A percentile compares a stretch with the other conserved stretches of the same genome.
Evolutionary conservation across 345 rosid genomes (phyloP).

Genomic region (Dipteronia sinensis): DNA sequence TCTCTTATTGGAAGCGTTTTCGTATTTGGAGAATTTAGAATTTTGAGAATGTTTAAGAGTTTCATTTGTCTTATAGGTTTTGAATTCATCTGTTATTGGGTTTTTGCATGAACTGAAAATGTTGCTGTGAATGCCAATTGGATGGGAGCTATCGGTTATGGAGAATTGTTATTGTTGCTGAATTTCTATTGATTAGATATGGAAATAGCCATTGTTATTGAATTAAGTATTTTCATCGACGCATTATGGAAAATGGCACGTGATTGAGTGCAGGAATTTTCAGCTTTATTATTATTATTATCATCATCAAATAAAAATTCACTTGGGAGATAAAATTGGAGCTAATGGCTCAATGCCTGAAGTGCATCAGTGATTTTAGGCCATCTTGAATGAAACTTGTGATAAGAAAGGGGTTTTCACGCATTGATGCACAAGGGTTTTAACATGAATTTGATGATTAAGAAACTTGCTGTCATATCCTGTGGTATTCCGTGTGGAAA

Average conservation of each 20-base stretch:
- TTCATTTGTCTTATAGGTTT: not conserved
- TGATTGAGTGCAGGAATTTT: not conserved
- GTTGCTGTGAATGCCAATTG: not conserved
- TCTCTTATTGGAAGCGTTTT: constrained; percentile 4
- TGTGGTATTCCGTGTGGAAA: too few species aligned
- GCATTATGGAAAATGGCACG: not conserved
- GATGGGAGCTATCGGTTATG: not conserved
- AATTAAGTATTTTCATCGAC: not conserved
- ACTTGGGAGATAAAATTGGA: not conserved
- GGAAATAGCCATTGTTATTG: too few species aligned
- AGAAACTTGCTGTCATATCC: not conserved
- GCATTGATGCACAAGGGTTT: not conserved
- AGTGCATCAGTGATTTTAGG: not conserved
- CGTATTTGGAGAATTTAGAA: not conserved
- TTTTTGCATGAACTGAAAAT: not conserved
- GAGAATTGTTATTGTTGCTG: not conserved
- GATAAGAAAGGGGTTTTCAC: not conserved
- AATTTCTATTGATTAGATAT: too few species aligned
- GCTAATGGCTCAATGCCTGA: not conserved
- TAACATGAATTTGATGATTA: not conserved
- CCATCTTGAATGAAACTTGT: not conserved
- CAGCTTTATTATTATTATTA: not conserved
- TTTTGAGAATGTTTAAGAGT: not conserved
- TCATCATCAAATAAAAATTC: not conserved
- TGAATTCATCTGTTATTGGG: not conserved